Conservation (phyloP, 202 grass and related monocot genomes). For the Zoysia matrella region DNA sequence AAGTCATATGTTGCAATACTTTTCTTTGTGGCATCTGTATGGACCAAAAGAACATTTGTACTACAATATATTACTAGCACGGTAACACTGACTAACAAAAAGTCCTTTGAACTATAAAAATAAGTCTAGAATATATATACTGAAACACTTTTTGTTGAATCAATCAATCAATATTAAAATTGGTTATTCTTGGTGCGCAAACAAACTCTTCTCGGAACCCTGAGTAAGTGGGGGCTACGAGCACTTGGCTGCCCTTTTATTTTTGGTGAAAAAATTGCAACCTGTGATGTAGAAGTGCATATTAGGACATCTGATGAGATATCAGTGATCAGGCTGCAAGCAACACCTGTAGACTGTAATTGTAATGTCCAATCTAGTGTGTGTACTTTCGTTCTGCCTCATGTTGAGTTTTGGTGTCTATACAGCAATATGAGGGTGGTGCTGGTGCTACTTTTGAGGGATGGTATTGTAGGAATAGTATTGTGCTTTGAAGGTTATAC, state of each 20-base stretch:
- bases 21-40: background rate
- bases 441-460: no score
- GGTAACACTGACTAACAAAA: no score
- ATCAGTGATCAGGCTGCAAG: background rate
- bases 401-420: no score
- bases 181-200: no score
- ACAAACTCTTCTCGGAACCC: background rate
- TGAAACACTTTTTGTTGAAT: no score
- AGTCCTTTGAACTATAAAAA: no score
- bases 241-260: background rate
- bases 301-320: background rate
- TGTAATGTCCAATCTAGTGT: background rate
- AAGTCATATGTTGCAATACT: background rate
- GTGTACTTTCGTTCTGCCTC: background rate
- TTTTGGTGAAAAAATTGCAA: background rate
- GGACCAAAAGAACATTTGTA: background rate
- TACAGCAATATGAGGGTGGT: no score
- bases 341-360: background rate
- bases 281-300: background rate
- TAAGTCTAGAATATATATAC: no score
- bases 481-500: no score
- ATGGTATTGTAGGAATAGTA: no score
- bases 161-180: no score
- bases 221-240: background rate
- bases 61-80: no score